Evolutionary conservation across 306 rosid genomes (phyloP), one percentile per base, ranked within the genome.

Genomic region (Pterocarpus santalinus): DNA sequence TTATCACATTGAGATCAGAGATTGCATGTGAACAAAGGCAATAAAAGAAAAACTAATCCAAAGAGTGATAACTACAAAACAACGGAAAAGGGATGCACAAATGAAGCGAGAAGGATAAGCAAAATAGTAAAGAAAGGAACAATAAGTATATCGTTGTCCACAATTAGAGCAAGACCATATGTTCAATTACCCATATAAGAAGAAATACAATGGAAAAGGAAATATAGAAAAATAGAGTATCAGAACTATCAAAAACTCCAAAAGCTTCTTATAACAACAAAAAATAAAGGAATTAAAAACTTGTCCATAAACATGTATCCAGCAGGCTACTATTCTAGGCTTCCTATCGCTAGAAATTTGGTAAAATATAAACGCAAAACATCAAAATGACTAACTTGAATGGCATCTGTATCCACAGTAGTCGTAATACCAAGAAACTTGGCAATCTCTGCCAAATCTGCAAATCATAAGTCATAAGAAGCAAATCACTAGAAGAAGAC

Each of bases 371-470:
- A 35, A 72, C 22, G 46, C 5, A 57, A 44, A 41, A 75, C 33
- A 73, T 55, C 43, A 69, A 78, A 71, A 73, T 34, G 63, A 87
- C 97, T 77, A 76, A 92, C 98, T 84, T 94, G 98, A 81, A 94
- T 92, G 71, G 90, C 97, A 81, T 94, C 97, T 4, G 95, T 94
- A 83, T 94, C 97, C 41, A 88, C 86, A 65, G 91, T 78, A 72
- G 93, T 86, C 7, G 94, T 94, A 66, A 92, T 86, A 33, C 94
- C 97, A 60, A 94, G 82, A 86, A 94, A 94, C 88, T 92, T 94
- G 0, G 98, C 98, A 14, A 94, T 94, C 84, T 94, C 98, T 1
- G 94, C 97, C 84, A 94, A 86, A 90, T 94, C 98, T 93, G 89
- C 88, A 85, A 67, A 88, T 73, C 73, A 33, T 39, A 17, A 69